Base-by-base conservation (phyloP, 768 basidiomycete genomes). In the Rhodotorula taiwanensis region DNA sequence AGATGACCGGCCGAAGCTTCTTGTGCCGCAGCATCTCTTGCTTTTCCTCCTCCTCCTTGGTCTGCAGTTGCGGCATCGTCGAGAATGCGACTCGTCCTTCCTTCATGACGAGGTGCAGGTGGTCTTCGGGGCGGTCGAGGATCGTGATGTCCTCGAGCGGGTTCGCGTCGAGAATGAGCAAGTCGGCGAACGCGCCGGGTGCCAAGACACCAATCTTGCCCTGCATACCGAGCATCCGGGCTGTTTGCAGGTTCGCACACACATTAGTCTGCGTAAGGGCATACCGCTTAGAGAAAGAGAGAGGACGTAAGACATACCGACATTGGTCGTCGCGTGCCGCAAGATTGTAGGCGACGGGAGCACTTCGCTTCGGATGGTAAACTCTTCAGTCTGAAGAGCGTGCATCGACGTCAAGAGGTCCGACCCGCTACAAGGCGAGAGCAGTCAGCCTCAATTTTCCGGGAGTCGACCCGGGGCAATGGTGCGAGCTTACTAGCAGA, bases 381-480 rank as follows among this genome's bases (percentile, higher is more conserved):
- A 80, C 51, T 78, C 75, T 83, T 83, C 70, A 2, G 76, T 86
- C 79, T 58, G 87, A 79, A 71, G 83, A 79, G 76, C 85, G 79
- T 54, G 86, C 84, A 76, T 84, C 80, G 65, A 88, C 68, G 71
- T 86, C 80, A 58, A 81, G 9, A 73, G 60, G 30, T 72, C 70
- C 0, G 73, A 75, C 9, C 72, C 79, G 73, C 73, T 74, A 43
- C 13, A 25, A 27, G 11, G 13, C 36, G 15, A 18, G 36, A n/a
- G 20, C 30, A 2, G 33, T 48, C 43, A 50, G 45, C 7, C 49
- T 16, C 11, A 58, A 39, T 43, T 50, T 25, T 15, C 5, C 27
- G 31, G 15, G 30, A 28, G 5, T 7, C 3, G 42, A n/a, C 15
- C 30, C 5, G 73, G 78, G 73, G 77, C 78, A 27, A 44, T 5